Evolutionary conservation across 768 basidiomycete genomes (phyloP).

Genomic region (Suillus occidentalis): DNA sequence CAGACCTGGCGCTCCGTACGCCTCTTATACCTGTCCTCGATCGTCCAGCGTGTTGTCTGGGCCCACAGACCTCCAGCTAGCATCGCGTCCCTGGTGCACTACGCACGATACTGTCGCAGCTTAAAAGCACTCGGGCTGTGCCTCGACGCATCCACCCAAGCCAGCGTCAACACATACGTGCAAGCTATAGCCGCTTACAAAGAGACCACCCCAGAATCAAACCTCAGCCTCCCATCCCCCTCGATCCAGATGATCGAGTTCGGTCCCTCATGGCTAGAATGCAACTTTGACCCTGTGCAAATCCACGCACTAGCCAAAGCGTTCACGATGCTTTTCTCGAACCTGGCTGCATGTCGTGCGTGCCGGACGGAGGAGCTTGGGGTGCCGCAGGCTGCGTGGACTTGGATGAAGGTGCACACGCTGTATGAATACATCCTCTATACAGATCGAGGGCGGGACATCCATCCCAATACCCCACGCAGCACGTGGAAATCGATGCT

Average conservation of each 20-base stretch:
- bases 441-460: too few relatives aligned
- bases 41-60: not conserved
- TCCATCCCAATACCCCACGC: not conserved
- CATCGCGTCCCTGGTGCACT: not conserved
- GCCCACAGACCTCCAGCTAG: not conserved
- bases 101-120: not conserved
- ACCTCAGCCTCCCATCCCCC: not conserved
- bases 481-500: not conserved
- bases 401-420: conserved; percentile 3
- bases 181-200: not conserved
- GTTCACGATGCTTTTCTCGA: not conserved
- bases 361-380: conserved; percentile 3
- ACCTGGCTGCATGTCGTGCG: not conserved
- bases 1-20: not conserved
- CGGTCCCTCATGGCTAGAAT: conserved; percentile 3
- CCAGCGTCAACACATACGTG: not conserved
- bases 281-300: not conserved
- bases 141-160: not conserved
- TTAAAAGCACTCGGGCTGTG: not conserved
- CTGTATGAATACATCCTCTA: conserved; percentile 1
- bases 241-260: conserved; percentile 2
- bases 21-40: not conserved
- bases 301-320: not conserved
- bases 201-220: not conserved
- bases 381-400: conserved; percentile 1